phyloP scores from a whole-genome alignment of 371 early-diverging fungal genomes.

The Rhizopus stolonifer region DNA sequence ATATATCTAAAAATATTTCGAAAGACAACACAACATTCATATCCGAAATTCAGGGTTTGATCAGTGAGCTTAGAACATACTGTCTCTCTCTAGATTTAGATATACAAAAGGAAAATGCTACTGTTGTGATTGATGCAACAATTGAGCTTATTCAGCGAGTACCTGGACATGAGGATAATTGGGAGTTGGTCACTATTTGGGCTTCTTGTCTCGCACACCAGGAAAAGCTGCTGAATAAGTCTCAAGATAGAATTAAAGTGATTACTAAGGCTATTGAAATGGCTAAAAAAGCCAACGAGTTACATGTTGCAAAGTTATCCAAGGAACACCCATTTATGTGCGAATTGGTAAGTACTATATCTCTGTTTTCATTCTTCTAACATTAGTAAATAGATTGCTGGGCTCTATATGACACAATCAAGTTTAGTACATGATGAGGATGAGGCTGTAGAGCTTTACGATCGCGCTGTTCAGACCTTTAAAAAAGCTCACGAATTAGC shows the following conservation, averaged over 20 bases:
- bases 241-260: slow-evolving; percentile 13
- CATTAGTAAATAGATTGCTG: slow-evolving; percentile 27
- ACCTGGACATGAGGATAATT: slow-evolving; percentile 21
- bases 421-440: slow-evolving; percentile 42
- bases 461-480: slow-evolving; percentile 25
- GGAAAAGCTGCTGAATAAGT: slow-evolving; percentile 22
- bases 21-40: neutral
- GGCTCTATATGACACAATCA: slow-evolving; percentile 35
- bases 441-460: slow-evolving; percentile 31
- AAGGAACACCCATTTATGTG: slow-evolving; percentile 34
- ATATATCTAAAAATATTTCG: slow-evolving; percentile 9
- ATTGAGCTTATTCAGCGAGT: slow-evolving; percentile 24
- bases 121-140: slow-evolving; percentile 19
- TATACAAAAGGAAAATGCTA: slow-evolving; percentile 21
- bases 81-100: slow-evolving; percentile 30
- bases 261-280: slow-evolving; percentile 21
- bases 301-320: slow-evolving; percentile 19
- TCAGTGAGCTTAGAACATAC: slow-evolving; percentile 32
- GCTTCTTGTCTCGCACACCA: slow-evolving; percentile 36
- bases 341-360: slow-evolving; percentile 31
- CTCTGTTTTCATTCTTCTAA: neutral
- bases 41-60: slow-evolving; percentile 15
- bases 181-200: slow-evolving; percentile 29
- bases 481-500: slow-evolving; percentile 23
- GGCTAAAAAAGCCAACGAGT: slow-evolving; percentile 20